Conservation (phyloP, 106 monocot genomes). For the Narthecium ossifragum region DNA sequence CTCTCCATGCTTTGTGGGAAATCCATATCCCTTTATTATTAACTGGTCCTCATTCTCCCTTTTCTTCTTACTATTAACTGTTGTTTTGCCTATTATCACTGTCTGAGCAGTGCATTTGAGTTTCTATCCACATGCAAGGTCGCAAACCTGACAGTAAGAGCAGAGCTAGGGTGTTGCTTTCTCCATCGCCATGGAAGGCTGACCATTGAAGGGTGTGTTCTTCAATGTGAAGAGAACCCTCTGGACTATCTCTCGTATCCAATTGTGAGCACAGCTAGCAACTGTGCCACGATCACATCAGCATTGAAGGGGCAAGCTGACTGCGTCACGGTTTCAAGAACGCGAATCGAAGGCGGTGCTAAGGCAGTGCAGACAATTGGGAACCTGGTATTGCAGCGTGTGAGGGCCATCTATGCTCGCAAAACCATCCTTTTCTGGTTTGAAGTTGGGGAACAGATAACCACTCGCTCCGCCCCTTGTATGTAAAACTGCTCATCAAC, state of each 20-base stretch:
- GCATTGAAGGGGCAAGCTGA: constrained; percentile 24
- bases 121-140: constrained; percentile 93
- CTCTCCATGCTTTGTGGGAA: too few species aligned
- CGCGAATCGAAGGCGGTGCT: constrained; percentile 92
- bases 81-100: background rate
- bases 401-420: constrained; percentile 80
- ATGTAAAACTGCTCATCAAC: too few species aligned
- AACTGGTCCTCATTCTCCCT: too few species aligned
- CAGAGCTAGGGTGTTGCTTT: constrained; percentile 88
- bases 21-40: too few species aligned
- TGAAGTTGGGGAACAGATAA: constrained; percentile 43
- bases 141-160: constrained; percentile 78
- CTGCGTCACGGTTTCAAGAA: constrained; percentile 62
- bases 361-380: constrained; percentile 82
- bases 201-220: constrained; percentile 80
- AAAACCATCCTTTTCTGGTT: constrained; percentile 90
- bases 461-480: background rate
- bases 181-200: constrained; percentile 80
- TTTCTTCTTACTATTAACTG: background rate
- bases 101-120: constrained; percentile 67
- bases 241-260: constrained; percentile 90
- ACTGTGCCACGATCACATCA: constrained; percentile 8
- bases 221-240: constrained; percentile 90
- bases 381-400: constrained; percentile 63
- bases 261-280: constrained; percentile 77